phyloP scores from a whole-genome alignment of 2,329 filamentous ascomycete species.

The Bisporella sp. region DNA sequence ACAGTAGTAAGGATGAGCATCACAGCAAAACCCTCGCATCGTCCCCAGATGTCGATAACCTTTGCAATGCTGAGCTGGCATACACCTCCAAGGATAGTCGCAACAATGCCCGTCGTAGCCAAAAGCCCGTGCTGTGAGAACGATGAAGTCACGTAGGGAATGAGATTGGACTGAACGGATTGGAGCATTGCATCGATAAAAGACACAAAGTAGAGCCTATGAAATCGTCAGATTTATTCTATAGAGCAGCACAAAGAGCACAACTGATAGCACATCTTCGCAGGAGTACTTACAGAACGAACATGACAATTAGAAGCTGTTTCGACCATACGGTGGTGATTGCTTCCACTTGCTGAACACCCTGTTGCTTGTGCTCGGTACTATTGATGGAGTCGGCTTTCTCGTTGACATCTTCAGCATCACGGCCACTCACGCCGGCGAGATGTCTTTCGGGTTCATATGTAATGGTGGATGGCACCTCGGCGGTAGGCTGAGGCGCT shows the following conservation, averaged over 20 bases:
- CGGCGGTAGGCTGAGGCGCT: too few relatives aligned
- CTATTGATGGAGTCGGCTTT: too few relatives aligned
- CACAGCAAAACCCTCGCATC: slow-evolving; percentile 37
- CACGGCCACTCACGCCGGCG: too few relatives aligned
- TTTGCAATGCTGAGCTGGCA: slow-evolving; percentile 51
- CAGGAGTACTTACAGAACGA: background rate
- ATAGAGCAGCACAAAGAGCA: too few relatives aligned
- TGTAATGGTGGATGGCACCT: too few relatives aligned
- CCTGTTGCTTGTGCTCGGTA: slow-evolving; percentile 11
- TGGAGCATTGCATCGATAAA: background rate
- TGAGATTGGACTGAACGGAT: slow-evolving; percentile 10
- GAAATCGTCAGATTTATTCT: too few relatives aligned
- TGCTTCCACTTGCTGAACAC: slow-evolving; percentile 43
- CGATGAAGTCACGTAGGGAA: slow-evolving; percentile 18
- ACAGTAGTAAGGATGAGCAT: slow-evolving; percentile 35
- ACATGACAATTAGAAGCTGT: background rate
- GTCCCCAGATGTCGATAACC: slow-evolving; percentile 42
- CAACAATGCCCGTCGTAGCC: slow-evolving; percentile 37
- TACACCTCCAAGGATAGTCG: slow-evolving; percentile 33
- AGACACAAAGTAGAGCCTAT: background rate
- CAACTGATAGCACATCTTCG: too few relatives aligned
- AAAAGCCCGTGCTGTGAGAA: slow-evolving; percentile 40
- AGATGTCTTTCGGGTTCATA: too few relatives aligned
- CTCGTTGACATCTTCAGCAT: too few relatives aligned
- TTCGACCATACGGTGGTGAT: slow-evolving; percentile 38